Conservation (phyloP, 140 eudicot genomes). For the Ambrosia hybrid region DNA sequence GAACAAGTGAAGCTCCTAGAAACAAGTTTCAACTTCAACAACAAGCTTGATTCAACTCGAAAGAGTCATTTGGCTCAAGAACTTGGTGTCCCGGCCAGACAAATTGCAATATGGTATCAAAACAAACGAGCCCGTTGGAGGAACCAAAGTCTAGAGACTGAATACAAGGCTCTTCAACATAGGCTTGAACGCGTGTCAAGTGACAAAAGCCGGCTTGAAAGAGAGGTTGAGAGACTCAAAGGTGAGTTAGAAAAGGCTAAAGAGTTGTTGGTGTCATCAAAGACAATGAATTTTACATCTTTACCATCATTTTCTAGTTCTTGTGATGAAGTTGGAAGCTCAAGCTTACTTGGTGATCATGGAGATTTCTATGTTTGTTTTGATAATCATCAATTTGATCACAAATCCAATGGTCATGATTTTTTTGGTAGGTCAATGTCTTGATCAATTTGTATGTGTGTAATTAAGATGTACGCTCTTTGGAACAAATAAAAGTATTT, state of each 20-base stretch:
- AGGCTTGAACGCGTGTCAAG: constrained; percentile 42
- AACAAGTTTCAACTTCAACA: constrained; percentile 51
- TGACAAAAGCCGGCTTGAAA: constrained; percentile 55
- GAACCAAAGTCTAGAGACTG: constrained; percentile 55
- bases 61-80: constrained; percentile 58
- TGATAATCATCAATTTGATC: constrained; percentile 43
- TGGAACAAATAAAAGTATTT: constrained; percentile 28
- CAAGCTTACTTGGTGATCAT: constrained; percentile 45
- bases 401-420: constrained; percentile 37
- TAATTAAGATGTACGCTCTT: constrained; percentile 28
- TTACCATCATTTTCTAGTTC: constrained; percentile 38
- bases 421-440: constrained; percentile 39
- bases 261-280: constrained; percentile 37
- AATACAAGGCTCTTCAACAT: constrained; percentile 40
- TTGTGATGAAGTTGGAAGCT: constrained; percentile 60
- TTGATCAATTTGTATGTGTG: constrained; percentile 20
- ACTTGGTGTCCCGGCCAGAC: constrained; percentile 54
- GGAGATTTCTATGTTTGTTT: constrained; percentile 41
- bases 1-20: constrained; percentile 63
- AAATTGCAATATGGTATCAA: constrained; percentile 78
- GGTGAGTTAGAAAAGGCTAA: constrained; percentile 47
- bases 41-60: constrained; percentile 58
- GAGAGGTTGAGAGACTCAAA: constrained; percentile 61
- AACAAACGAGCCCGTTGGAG: constrained; percentile 74
- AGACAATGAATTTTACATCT: constrained; percentile 36